Base-by-base conservation (phyloP, 176 grass and related monocot species). In the Ampelocalamus luodianensis region DNA sequence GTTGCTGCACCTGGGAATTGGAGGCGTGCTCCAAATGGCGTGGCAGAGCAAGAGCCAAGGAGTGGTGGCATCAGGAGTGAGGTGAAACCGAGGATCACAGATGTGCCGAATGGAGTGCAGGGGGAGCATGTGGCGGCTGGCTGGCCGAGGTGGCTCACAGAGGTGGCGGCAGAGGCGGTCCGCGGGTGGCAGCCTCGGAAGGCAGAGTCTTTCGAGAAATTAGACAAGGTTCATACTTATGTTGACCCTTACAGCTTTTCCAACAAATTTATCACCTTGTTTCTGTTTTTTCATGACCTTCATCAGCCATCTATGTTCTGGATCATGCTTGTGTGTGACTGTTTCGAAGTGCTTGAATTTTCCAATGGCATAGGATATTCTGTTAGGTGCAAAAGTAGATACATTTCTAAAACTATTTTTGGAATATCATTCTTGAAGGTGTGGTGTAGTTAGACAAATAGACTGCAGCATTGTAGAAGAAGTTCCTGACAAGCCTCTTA, bases 141-240 rank as follows among this genome's bases (percentile, higher is more conserved):
- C 62, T 98, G 96, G 96, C 96, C 96, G 5, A 79, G 89, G 61
- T 98, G 96, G 96, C 93, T 98, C 37, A 89, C 96, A 0, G 87
- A 93, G 32, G 96, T 98, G n/a, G 96, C 96, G 0, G 88, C 83
- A 27, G 96, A 95, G 73, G 96, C 96, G 11, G 91, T 98, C 61
- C 87, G 88, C 2, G 96, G 96, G 23, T 98, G 96, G 96, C 89
- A 92, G 50, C 96, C 96, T 82, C 85, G 96, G 60, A 95, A 86
- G 86, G 89, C 89, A n/a, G 93, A 98, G 51, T 98, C 96, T 50
- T 98, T 98, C 10, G 93, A 98, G 83, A 98, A 98, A 78, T 51
- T 98, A 73, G 93, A 95, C 60, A 98, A 98, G 93, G 96, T 98
- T 88, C 76, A 10, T 85, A 32, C 39, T 86, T 48, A 71, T 60